phyloP scores from a whole-genome alignment of 352 stramenopile genomes.

The Globisporangium ultimum region DNA sequence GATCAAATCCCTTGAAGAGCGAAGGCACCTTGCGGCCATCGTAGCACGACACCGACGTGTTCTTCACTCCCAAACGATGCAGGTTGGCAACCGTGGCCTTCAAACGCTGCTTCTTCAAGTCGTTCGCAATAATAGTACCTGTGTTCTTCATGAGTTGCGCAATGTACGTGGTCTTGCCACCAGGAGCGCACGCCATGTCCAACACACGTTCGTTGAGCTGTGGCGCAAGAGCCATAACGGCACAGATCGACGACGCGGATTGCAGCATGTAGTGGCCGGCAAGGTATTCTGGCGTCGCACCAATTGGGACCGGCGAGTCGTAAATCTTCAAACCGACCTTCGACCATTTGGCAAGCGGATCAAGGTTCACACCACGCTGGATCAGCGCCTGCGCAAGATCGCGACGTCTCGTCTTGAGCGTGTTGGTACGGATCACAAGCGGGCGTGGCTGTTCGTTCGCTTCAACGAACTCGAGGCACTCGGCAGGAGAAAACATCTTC shows the following conservation, averaged over 20 bases:
- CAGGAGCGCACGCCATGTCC: slow-evolving; percentile 98
- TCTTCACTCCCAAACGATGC: slow-evolving; percentile 97
- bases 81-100: slow-evolving; percentile 98
- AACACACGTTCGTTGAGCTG: slow-evolving; percentile 96
- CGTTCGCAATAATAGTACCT: slow-evolving; percentile 98
- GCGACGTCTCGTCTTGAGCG: slow-evolving; percentile 97
- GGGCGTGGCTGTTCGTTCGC: slow-evolving; percentile 97
- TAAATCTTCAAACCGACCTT: slow-evolving; percentile 99
- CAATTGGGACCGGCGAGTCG: slow-evolving; percentile 97
- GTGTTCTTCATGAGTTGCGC: slow-evolving; percentile 99
- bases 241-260: slow-evolving; percentile 97
- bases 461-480: slow-evolving; percentile 99
- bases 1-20: slow-evolving; percentile 96
- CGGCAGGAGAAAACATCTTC: slow-evolving; percentile 96
- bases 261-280: slow-evolving; percentile 99
- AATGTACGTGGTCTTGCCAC: slow-evolving; percentile 99
- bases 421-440: slow-evolving; percentile 99
- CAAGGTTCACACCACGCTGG: slow-evolving; percentile 97
- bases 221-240: slow-evolving; percentile 96
- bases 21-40: slow-evolving; percentile 93
- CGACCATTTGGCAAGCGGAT: slow-evolving; percentile 98
- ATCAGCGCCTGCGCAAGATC: slow-evolving; percentile 98
- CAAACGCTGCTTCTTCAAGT: slow-evolving; percentile 97
- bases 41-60: slow-evolving; percentile 97
- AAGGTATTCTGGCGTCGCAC: slow-evolving; percentile 99